phyloP scores from a whole-genome alignment of 2,329 filamentous ascomycete genomes.

The Harringtonia lauricola region DNA sequence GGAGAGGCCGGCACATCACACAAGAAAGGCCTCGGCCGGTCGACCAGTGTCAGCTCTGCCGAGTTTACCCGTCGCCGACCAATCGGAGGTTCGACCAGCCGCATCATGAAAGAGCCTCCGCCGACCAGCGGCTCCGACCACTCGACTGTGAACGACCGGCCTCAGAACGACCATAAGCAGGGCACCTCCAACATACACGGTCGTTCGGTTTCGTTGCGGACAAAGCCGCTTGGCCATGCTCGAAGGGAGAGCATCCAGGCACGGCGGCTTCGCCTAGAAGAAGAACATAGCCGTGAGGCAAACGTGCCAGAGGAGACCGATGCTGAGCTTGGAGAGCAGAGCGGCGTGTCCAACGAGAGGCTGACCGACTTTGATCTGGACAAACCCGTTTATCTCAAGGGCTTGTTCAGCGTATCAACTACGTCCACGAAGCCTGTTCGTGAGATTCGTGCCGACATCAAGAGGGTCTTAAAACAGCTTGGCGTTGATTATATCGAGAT shows the following conservation, averaged over 20 bases:
- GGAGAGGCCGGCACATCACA: slow-evolving; percentile 44
- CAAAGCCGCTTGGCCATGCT: slow-evolving; percentile 82
- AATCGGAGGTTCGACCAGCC: slow-evolving; percentile 23
- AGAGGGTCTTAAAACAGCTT: slow-evolving; percentile 75
- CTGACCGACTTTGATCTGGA: slow-evolving; percentile 64
- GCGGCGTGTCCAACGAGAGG: slow-evolving; percentile 48
- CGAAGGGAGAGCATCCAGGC: slow-evolving; percentile 88
- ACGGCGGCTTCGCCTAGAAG: slow-evolving; percentile 54
- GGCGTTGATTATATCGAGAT: slow-evolving; percentile 90
- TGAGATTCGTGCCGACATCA: slow-evolving; percentile 81
- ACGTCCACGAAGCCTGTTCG: slow-evolving; percentile 84
- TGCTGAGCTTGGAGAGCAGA: slow-evolving; percentile 56
- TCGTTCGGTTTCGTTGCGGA: slow-evolving; percentile 55
- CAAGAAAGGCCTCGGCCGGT: slow-evolving; percentile 66
- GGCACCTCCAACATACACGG: slow-evolving; percentile 29
- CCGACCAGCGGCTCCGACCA: slow-evolving; percentile 72
- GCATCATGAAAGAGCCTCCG: slow-evolving; percentile 52
- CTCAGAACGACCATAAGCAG: slow-evolving; percentile 38
- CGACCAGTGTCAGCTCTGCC: slow-evolving; percentile 83
- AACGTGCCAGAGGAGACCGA: slow-evolving; percentile 90
- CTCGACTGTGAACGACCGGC: slow-evolving; percentile 46
- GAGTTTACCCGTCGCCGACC: slow-evolving; percentile 58
- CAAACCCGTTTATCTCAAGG: slow-evolving; percentile 92
- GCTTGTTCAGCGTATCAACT: slow-evolving; percentile 92
- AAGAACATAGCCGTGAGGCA: slow-evolving; percentile 44